Conservation (phyloP, 2,329 filamentous ascomycete genomes). For the Gaeumannomyces sp. region DNA sequence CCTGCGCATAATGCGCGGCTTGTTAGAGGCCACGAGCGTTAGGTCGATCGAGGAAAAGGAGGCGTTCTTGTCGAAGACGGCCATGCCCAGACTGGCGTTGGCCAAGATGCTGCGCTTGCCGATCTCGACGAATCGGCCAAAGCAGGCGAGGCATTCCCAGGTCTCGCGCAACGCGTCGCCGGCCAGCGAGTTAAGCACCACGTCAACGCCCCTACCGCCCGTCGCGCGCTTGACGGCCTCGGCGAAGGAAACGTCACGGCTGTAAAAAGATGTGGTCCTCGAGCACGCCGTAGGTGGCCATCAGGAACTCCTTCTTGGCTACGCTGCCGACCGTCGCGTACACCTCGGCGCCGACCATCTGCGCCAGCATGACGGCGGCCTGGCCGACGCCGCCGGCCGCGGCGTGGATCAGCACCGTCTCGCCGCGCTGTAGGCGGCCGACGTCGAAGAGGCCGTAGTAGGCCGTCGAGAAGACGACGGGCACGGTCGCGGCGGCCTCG, state of each 20-base stretch:
- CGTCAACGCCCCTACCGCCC: slow-evolving; percentile 23
- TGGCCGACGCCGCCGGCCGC: slow-evolving; percentile 18
- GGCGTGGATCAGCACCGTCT: slow-evolving; percentile 19
- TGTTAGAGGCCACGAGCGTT: slow-evolving; percentile 9
- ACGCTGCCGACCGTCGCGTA: slow-evolving; percentile 24
- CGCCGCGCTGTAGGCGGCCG: slow-evolving; percentile 18
- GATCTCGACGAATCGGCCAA: slow-evolving; percentile 30
- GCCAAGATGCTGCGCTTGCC: slow-evolving; percentile 26
- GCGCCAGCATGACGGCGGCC: slow-evolving; percentile 15
- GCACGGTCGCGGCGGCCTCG: slow-evolving; percentile 20
- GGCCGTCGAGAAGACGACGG: slow-evolving; percentile 22
- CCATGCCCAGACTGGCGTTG: slow-evolving; percentile 31
- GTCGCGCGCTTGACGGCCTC: slow-evolving; percentile 21
- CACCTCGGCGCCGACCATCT: slow-evolving; percentile 18
- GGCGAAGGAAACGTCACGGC: slow-evolving; percentile 23
- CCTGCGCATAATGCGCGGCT: slow-evolving; percentile 13
- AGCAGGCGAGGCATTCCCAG: slow-evolving; percentile 26
- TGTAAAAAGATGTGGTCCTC: slow-evolving; percentile 24
- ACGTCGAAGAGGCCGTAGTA: slow-evolving; percentile 21
- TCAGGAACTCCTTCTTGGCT: slow-evolving; percentile 24
- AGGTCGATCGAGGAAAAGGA: slow-evolving; percentile 14
- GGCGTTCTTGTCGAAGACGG: slow-evolving; percentile 22
- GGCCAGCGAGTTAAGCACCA: slow-evolving; percentile 26
- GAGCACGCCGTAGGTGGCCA: slow-evolving; percentile 22
- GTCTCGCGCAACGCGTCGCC: slow-evolving; percentile 23